A percentile compares a stretch with the other conserved stretches of the same genome.
Conservation (phyloP, 306 rosid species). For the Gillenia trifoliata region DNA sequence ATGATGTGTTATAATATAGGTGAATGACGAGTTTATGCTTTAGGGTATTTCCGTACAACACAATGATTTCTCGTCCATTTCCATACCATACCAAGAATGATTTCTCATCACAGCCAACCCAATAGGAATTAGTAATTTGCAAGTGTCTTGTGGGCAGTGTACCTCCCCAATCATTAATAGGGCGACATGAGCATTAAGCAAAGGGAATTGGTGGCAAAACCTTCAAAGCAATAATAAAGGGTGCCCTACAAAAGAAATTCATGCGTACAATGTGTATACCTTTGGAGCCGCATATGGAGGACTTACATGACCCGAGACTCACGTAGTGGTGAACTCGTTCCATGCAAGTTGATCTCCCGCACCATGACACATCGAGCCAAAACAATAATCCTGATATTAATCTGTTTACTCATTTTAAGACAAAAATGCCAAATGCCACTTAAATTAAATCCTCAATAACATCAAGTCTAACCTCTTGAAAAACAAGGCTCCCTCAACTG, state of each 20-base stretch:
- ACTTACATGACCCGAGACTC: too few relatives aligned
- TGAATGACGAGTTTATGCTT: too few relatives aligned
- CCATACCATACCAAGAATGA: too few relatives aligned
- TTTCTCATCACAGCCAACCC: too few relatives aligned
- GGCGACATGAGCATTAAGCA: not conserved
- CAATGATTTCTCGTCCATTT: too few relatives aligned
- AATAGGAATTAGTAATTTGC: too few relatives aligned
- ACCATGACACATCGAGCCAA: not conserved
- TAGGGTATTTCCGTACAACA: too few relatives aligned
- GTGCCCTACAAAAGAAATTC: not conserved
- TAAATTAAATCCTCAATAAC: conserved; percentile 9
- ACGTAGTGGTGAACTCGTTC: too few relatives aligned
- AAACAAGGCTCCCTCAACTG: conserved; percentile 30
- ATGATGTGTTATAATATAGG: too few relatives aligned
- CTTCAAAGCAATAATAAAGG: not conserved
- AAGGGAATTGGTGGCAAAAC: not conserved
- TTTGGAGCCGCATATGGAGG: not conserved
- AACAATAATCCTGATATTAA: not conserved
- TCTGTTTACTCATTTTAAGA: not conserved
- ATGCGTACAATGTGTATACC: not conserved
- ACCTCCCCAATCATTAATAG: too few relatives aligned
- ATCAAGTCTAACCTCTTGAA: conserved; percentile 20
- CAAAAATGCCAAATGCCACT: not conserved
- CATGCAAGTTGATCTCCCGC: too few relatives aligned
- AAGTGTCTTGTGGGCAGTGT: too few relatives aligned